Percentiles rank a stretch among this genome's conserved stretches.
These are phyloP conservation scores for Boletus fagicola DNA, from an alignment of 768 basidiomycete genomes.

Conservation along the genomic window DNA sequence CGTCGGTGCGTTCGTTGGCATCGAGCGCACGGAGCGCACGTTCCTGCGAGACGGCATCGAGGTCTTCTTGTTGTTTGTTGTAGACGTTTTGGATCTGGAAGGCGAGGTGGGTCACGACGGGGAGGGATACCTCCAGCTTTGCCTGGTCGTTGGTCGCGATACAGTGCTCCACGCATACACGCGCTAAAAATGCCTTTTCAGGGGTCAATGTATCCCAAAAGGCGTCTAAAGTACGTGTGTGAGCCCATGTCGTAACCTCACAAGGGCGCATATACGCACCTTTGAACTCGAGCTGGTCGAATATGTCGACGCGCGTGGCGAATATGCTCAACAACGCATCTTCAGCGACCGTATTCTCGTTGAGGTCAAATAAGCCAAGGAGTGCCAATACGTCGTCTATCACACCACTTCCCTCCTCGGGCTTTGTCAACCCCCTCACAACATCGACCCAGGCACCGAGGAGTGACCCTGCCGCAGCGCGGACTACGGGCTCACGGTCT, in stretches of 20 bases:
- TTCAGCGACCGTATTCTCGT: conserved; percentile 59
- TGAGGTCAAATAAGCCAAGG: conserved; percentile 58
- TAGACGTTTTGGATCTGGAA: conserved; percentile 70
- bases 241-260: neutral
- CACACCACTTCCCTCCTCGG: conserved; percentile 38
- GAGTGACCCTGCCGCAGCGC: conserved; percentile 67
- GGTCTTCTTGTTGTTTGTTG: conserved; percentile 55
- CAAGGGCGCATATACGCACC: conserved; percentile 43
- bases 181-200: conserved; percentile 75
- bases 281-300: conserved; percentile 66
- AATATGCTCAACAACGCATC: conserved; percentile 77
- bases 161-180: conserved; percentile 83
- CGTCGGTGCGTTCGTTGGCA: no score
- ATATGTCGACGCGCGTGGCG: conserved; percentile 57
- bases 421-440: conserved; percentile 35
- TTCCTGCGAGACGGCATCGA: no score
- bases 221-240: conserved; percentile 42
- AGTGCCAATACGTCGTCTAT: conserved; percentile 45
- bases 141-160: conserved; percentile 54
- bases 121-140: conserved; percentile 67
- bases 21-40: no score
- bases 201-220: conserved; percentile 74
- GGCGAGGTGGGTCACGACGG: conserved; percentile 82
- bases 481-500: conserved; percentile 76
- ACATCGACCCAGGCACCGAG: conserved; percentile 75